Evolutionary conservation across 805 yeast species (phyloP).

Genomic region (Metschnikowia bowlesiae): DNA sequence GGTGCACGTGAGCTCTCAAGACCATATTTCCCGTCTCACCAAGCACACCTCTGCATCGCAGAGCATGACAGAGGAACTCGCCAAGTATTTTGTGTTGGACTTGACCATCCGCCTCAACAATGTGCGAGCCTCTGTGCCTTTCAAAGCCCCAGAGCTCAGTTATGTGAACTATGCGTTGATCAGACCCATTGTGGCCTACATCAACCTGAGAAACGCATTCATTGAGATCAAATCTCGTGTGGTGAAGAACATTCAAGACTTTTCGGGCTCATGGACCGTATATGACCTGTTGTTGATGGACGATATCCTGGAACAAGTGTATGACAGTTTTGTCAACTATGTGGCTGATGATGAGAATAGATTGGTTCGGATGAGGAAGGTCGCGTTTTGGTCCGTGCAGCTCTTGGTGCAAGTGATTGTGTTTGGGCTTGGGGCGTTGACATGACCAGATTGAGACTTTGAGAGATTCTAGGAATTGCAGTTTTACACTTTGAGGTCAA

Average conservation of each 20-base stretch:
- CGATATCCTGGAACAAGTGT: constrained; percentile 83
- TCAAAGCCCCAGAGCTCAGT: constrained; percentile 82
- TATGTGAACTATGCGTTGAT: constrained; percentile 88
- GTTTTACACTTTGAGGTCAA: no score
- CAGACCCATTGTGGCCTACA: constrained; percentile 92
- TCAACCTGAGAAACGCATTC: constrained; percentile 82
- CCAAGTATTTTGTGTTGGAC: constrained; percentile 69
- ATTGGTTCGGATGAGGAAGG: constrained; percentile 66
- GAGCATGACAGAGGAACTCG: constrained; percentile 27
- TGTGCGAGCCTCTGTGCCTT: constrained; percentile 84
- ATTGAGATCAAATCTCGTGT: constrained; percentile 84
- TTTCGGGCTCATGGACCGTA: constrained; percentile 94
- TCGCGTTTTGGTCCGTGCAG: constrained; percentile 92
- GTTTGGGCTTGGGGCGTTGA: constrained; percentile 69
- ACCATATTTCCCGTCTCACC: constrained; percentile 27
- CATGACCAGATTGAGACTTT: constrained; percentile 5
- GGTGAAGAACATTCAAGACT: constrained; percentile 73
- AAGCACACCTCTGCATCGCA: background rate
- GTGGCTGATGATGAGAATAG: constrained; percentile 84
- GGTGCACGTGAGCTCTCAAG: constrained; percentile 25
- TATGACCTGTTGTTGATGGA: constrained; percentile 90
- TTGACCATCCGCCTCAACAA: constrained; percentile 75
- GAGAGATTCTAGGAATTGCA: no score
- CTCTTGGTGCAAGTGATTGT: constrained; percentile 74
- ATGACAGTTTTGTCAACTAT: constrained; percentile 83